A percentile compares a stretch with the other conserved stretches of the same genome.
These are phyloP conservation scores for Scleroderma bovista DNA, from an alignment of 768 basidiomycete species.

Conservation along the genomic window DNA sequence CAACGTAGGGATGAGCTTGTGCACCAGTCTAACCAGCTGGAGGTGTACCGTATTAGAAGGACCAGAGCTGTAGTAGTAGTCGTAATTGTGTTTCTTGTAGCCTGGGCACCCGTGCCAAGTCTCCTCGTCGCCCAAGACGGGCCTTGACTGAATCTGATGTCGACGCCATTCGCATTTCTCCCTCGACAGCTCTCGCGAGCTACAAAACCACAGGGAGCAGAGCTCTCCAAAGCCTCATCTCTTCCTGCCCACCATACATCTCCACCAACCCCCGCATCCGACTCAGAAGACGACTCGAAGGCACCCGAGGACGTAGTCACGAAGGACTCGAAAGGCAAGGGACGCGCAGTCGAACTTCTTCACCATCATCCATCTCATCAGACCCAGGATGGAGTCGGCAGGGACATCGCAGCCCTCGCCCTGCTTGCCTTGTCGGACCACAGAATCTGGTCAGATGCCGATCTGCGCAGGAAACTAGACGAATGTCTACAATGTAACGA, in stretches of 20 bases:
- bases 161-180: constrained; percentile 38
- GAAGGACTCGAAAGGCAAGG: constrained; percentile 22
- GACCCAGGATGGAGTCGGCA: constrained; percentile 24
- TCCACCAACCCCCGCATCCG: constrained; percentile 4
- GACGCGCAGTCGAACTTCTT: constrained; percentile 16
- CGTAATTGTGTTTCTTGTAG: no score
- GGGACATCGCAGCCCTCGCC: constrained; percentile 47
- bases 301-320: not conserved
- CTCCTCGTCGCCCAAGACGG: no score
- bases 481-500: constrained; percentile 14
- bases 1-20: no score
- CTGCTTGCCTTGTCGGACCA: constrained; percentile 66
- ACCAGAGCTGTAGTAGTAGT: no score
- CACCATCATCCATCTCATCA: not conserved
- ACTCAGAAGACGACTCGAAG: constrained; percentile 4
- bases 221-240: constrained; percentile 6
- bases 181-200: constrained; percentile 42
- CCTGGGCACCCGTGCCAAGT: no score
- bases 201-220: constrained; percentile 19
- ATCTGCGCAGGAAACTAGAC: constrained; percentile 47
- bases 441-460: constrained; percentile 57
- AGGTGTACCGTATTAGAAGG: no score
- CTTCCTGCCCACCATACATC: constrained; percentile 1
- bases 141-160: constrained; percentile 6
- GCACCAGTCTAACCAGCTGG: no score